Evolutionary conservation across 345 rosid genomes (phyloP), one percentile per base, ranked within the genome.

Genomic region (Eutrema japonicum): DNA sequence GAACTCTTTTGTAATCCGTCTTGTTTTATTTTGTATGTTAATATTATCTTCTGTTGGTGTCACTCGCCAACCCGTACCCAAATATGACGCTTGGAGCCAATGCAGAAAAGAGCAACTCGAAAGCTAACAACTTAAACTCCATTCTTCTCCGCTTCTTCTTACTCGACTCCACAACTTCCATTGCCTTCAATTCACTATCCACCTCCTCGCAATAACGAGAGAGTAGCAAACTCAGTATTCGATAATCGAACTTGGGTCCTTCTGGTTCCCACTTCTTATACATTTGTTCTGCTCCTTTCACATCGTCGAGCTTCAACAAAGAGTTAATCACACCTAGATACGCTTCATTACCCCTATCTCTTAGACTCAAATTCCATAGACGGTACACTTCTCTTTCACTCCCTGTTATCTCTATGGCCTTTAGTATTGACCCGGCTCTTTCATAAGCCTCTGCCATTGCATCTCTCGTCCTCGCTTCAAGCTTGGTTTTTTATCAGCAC

Each of bases 381-480:
- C 55, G 46, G 36, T 56, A 4, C 9, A 69, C 65, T 45, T 69
- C 47, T 6, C 2, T 13, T 18, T 8, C 33, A 45, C 73, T 69
- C 18, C n/a, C 2, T 5, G 37, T 12, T 36, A 22, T 56, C 73
- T 22, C 64, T 18, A 55, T 55, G 7, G 64, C 64, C 55, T 69
- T 56, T 69, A 46, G 45, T 8, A 10, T 22, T 33, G 35, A 48
- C 54, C 64, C 55, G 6, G 13, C 43, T 56, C 22, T 57, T 22
- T 56, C 47, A 27, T 69, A 69, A 33, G 64, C 64, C 26, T 45
- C 18, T 56, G 55, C 37, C 27, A 69, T 56, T 13, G 73, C 65
- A 7, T 33, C 14, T 18, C 2, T 33, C 5, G 65, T 69, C 64
- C 64, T 56, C 45, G 22, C 12, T 33, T 69, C 65, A 69, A 69